These are phyloP conservation scores for Trichoderma orchidacearum DNA, from an alignment of 495 filamentous ascomycete genomes.

Conservation along the genomic window DNA sequence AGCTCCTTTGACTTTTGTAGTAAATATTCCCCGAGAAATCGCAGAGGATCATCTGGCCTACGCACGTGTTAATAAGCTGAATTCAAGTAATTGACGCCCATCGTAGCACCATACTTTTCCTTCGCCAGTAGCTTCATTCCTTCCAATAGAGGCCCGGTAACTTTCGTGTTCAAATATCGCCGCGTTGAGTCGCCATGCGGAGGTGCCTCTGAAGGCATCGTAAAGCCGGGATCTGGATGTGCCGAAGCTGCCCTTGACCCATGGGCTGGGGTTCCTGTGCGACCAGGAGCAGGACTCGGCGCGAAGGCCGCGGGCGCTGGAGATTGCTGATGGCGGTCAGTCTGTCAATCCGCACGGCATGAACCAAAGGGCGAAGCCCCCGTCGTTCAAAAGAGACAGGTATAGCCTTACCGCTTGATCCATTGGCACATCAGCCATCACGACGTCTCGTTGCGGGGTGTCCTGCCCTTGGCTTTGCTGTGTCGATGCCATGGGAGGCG, in stretches of 20 bases:
- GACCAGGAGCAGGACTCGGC: constrained; percentile 23
- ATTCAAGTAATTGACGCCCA: background rate
- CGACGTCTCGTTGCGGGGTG: background rate
- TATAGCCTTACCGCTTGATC: constrained; percentile 1
- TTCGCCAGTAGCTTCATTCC: constrained; percentile 82
- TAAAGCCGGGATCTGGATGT: constrained; percentile 33
- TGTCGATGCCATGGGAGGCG: too few relatives aligned
- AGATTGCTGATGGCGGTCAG: background rate
- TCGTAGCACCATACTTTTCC: constrained; percentile 52
- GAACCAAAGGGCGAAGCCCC: background rate
- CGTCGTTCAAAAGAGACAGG: background rate
- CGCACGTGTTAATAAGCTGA: background rate
- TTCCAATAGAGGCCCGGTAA: constrained; percentile 73
- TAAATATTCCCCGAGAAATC: constrained; percentile 75
- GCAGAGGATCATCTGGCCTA: constrained; percentile 72
- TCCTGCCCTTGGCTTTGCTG: background rate
- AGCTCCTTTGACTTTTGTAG: constrained; percentile 68
- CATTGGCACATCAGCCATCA: constrained; percentile 2
- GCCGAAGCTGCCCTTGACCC: constrained; percentile 35
- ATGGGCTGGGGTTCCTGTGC: constrained; percentile 19
- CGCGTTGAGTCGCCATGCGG: constrained; percentile 75
- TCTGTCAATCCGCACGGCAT: background rate
- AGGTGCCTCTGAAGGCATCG: constrained; percentile 38
- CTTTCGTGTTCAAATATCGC: constrained; percentile 78
- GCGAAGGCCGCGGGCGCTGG: constrained; percentile 7